Conservation (phyloP, 2,329 filamentous ascomycete species). For the Pseudodiploospora longispora region DNA sequence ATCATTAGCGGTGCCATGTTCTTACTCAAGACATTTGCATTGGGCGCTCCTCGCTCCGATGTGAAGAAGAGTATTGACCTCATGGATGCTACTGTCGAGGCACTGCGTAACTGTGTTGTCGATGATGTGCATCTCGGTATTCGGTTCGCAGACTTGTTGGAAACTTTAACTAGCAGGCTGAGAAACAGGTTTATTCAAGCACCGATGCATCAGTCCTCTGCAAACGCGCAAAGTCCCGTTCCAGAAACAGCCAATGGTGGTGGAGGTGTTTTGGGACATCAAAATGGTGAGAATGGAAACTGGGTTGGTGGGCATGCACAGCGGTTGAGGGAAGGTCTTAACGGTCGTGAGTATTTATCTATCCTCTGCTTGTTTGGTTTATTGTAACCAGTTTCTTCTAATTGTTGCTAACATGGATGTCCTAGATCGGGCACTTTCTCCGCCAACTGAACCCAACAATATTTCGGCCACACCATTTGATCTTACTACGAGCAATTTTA, state of each 20-base stretch:
- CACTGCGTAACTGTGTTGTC: slow-evolving; percentile 68
- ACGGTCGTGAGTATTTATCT: slow-evolving; percentile 22
- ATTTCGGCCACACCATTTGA: slow-evolving; percentile 60
- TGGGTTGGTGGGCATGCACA: slow-evolving; percentile 32
- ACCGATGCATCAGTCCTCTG: slow-evolving; percentile 36
- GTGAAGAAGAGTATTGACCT: slow-evolving; percentile 67
- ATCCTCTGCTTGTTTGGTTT: not conserved
- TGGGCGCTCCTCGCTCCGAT: slow-evolving; percentile 71
- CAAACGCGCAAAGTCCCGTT: slow-evolving; percentile 34
- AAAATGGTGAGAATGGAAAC: slow-evolving; percentile 16
- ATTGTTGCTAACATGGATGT: slow-evolving; percentile 17
- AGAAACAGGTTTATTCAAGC: slow-evolving; percentile 66
- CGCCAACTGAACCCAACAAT: slow-evolving; percentile 33
- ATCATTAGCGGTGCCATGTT: slow-evolving; percentile 84
- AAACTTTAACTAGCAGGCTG: slow-evolving; percentile 66
- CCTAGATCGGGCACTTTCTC: slow-evolving; percentile 27
- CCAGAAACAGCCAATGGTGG: slow-evolving; percentile 23
- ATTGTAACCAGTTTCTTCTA: not conserved
- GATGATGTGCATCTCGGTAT: slow-evolving; percentile 83
- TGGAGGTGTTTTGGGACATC: slow-evolving; percentile 13
- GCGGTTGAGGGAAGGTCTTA: slow-evolving; percentile 32
- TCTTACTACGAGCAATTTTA: slow-evolving; percentile 45
- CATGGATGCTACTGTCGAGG: slow-evolving; percentile 67
- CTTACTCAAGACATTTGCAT: slow-evolving; percentile 72
- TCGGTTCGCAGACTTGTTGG: slow-evolving; percentile 74